Conservation (phyloP, 345 rosid species). For the Cardamine occulta region DNA sequence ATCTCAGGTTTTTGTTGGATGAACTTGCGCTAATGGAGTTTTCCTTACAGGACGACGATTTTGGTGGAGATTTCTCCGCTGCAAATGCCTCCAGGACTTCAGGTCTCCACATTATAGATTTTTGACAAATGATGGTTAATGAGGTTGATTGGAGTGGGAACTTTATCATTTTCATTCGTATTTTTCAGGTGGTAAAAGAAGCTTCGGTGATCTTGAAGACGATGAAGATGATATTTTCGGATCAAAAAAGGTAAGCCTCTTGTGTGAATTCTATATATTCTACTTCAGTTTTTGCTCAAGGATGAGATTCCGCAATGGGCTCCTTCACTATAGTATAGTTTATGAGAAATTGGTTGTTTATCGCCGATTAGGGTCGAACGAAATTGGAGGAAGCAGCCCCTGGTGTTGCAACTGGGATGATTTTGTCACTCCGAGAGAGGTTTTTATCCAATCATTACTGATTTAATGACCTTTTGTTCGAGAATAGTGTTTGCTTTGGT, state of each 20-base stretch:
- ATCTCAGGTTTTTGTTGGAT: conserved; percentile 5
- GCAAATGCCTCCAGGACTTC: conserved; percentile 52
- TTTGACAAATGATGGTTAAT: background rate
- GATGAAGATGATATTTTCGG: conserved; percentile 92
- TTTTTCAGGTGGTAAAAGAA: conserved; percentile 65
- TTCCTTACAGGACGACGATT: conserved; percentile 76
- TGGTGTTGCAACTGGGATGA: conserved; percentile 80
- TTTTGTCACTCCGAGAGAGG: conserved; percentile 91
- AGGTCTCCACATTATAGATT: conserved; percentile 47
- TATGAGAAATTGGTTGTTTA: background rate
- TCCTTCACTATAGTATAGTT: background rate
- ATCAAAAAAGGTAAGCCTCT: conserved; percentile 65
- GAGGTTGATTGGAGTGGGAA: background rate
- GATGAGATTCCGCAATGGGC: conserved; percentile 9
- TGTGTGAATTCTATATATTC: background rate
- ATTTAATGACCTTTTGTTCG: background rate
- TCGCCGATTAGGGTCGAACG: conserved; percentile 51
- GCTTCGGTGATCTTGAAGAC: conserved; percentile 83
- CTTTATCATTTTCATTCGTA: conserved; percentile 6
- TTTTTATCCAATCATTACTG: conserved; percentile 35
- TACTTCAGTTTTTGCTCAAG: background rate
- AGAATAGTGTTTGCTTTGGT: background rate
- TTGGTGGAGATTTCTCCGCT: conserved; percentile 78
- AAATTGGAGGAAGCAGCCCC: conserved; percentile 83
- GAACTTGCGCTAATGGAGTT: conserved; percentile 33